Base-by-base conservation (phyloP, 805 yeast genomes). In the Barnettozyma californica region DNA sequence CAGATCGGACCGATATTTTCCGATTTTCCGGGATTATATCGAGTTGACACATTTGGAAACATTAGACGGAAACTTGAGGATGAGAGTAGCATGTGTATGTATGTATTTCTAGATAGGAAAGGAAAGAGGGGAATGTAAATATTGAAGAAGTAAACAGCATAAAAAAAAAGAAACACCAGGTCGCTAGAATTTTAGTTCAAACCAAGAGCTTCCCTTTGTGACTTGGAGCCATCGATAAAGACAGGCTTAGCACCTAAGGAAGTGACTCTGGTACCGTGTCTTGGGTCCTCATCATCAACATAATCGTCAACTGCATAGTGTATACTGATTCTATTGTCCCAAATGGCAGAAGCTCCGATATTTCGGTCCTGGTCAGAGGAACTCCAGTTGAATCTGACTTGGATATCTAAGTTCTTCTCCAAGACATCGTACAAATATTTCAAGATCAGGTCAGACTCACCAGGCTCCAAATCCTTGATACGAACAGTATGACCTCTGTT, bases 311-410 rank as follows among this genome's bases (percentile, higher is more conserved):
- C 69, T 13, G 80, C 80, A 53, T 64, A 65, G 62, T 80, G 85
- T 51, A 70, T 72, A 41, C 77, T 69, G 48, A 76, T 60, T 61
- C 84, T 68, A 68, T 80, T 80, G 56, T 80, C 84, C 85, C 85
- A 80, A 36, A 79, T 59, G 13, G 81, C 84, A 39, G 79, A 68
- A 29, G 80, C 74, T 29, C 51, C 51, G 4, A 48, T 29, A 16
- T 29, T 23, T 44, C 48, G 38, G 69, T 50, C 69, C 35, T 48
- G 51, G 41, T 53, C 70, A 13, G 75, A 60, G 41, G 71, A 67
- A 49, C 67, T 63, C 82, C 82, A 77, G 54, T 69, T 72, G 67
- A 74, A 74, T 53, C 82, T 67, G 19, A 76, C 79, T 62, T 78
- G 83, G 47, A 77, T 72, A 53, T 79, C 83, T 45, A 74, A 69